These are phyloP conservation scores for peach (Prunus persica) DNA, from an alignment of 306 rosid genomes.

Conservation along the genomic window DNA sequence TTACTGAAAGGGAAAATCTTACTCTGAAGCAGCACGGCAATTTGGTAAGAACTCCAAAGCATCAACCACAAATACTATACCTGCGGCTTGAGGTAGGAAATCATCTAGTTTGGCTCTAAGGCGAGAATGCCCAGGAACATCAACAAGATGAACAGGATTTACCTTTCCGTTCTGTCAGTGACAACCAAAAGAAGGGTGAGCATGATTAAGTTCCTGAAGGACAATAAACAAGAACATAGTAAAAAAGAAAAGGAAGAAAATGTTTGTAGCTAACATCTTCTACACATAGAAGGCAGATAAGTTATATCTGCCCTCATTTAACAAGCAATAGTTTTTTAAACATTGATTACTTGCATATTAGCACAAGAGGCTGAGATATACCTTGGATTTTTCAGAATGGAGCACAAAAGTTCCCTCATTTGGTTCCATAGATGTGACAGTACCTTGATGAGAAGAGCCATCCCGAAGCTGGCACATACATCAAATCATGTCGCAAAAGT, in stretches of 20 bases:
- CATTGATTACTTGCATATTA: neutral
- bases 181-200: constrained; percentile 10
- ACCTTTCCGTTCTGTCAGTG: constrained; percentile 62
- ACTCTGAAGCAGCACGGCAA: constrained; percentile 89
- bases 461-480: constrained; percentile 64
- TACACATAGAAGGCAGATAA: neutral
- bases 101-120: constrained; percentile 88
- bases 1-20: constrained; percentile 21
- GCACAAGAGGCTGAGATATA: constrained; percentile 17
- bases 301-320: neutral
- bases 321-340: neutral
- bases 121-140: constrained; percentile 96
- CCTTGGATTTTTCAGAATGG: constrained; percentile 74
- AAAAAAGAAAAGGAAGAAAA: constrained; percentile 9
- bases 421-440: constrained; percentile 96
- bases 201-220: constrained; percentile 3
- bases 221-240: constrained; percentile 4
- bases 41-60: constrained; percentile 83
- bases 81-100: constrained; percentile 83
- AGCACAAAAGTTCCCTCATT: constrained; percentile 83
- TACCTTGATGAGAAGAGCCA: constrained; percentile 86
- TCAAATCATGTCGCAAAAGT: constrained; percentile 22
- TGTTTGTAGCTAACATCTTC: neutral
- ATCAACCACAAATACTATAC: constrained; percentile 79
- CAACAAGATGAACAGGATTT: constrained; percentile 78